Percentiles rank a stretch among this genome's conserved stretches.
Conservation (phyloP, 225 moss, liverwort and hornwort species). For the Physcomitrellopsis africana region DNA sequence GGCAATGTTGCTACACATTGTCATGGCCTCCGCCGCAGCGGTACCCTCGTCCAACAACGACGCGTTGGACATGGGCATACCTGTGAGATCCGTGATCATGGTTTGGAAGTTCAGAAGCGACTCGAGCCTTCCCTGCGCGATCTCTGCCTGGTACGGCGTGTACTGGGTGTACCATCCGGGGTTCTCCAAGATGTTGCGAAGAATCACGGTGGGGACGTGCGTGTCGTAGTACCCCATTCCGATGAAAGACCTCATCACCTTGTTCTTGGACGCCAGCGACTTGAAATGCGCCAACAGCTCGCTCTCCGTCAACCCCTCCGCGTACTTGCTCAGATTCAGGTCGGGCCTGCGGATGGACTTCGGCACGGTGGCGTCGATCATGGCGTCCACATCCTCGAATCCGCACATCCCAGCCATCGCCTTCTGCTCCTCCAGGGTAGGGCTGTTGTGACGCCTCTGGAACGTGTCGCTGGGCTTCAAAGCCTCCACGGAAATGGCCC, state of each 20-base stretch:
- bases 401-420: constrained; percentile 82
- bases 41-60: constrained; percentile 91
- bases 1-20: constrained; percentile 84
- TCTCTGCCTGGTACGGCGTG: constrained; percentile 99
- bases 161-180: constrained; percentile 99
- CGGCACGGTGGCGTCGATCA: constrained; percentile 90
- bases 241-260: constrained; percentile 75
- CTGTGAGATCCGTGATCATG: constrained; percentile 87
- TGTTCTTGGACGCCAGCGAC: constrained; percentile 75
- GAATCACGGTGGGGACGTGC: constrained; percentile 76
- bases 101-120: constrained; percentile 95
- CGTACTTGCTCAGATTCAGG: constrained; percentile 72
- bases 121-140: constrained; percentile 94
- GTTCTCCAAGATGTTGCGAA: constrained; percentile 97
- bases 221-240: constrained; percentile 98
- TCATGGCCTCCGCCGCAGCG: constrained; percentile 97
- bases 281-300: constrained; percentile 81
- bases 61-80: constrained; percentile 97
- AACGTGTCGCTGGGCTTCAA: constrained; percentile 92
- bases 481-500: constrained; percentile 75
- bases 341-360: constrained; percentile 71
- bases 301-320: constrained; percentile 86
- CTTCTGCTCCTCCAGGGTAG: constrained; percentile 68
- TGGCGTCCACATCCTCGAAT: constrained; percentile 63
- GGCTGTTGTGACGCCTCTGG: constrained; percentile 87